Conservation (phyloP, 768 basidiomycete genomes). For the Phaeotremella fagi region DNA sequence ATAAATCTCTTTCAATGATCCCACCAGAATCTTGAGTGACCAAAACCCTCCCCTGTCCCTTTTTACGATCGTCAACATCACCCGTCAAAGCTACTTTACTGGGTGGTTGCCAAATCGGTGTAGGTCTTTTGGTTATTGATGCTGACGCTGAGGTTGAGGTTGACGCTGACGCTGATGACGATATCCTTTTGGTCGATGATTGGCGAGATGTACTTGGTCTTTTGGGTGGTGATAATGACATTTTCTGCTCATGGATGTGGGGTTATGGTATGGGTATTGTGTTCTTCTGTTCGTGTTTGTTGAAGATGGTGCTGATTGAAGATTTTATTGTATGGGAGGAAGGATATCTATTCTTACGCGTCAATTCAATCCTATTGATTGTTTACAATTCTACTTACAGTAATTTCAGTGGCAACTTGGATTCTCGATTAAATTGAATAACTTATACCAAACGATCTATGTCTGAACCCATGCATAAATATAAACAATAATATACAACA, state of each 20-base stretch:
- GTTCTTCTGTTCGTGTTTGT: too few relatives aligned
- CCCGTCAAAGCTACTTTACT: not conserved
- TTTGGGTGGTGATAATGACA: not conserved
- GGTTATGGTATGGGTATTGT: not conserved
- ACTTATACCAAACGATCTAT: too few relatives aligned
- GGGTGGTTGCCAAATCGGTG: not conserved
- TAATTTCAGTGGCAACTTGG: too few relatives aligned
- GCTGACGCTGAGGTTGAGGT: not conserved
- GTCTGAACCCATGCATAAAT: too few relatives aligned
- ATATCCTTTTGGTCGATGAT: not conserved
- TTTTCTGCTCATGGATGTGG: too few relatives aligned
- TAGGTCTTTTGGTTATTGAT: not conserved
- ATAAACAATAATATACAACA: not conserved
- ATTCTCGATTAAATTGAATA: too few relatives aligned
- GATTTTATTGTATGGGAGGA: too few relatives aligned
- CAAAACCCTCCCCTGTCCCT: conserved; percentile 4
- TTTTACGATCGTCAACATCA: conserved; percentile 5
- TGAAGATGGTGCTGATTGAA: too few relatives aligned
- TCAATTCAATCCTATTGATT: too few relatives aligned
- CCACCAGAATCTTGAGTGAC: not conserved
- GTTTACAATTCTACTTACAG: too few relatives aligned
- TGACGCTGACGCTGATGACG: not conserved
- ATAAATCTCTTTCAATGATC: conserved; percentile 8
- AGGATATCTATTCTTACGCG: too few relatives aligned
- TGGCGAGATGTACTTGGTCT: not conserved